Evolutionary conservation across 2,329 filamentous ascomycete genomes (phyloP).

Genomic region (Aspergillus carbonarius): DNA sequence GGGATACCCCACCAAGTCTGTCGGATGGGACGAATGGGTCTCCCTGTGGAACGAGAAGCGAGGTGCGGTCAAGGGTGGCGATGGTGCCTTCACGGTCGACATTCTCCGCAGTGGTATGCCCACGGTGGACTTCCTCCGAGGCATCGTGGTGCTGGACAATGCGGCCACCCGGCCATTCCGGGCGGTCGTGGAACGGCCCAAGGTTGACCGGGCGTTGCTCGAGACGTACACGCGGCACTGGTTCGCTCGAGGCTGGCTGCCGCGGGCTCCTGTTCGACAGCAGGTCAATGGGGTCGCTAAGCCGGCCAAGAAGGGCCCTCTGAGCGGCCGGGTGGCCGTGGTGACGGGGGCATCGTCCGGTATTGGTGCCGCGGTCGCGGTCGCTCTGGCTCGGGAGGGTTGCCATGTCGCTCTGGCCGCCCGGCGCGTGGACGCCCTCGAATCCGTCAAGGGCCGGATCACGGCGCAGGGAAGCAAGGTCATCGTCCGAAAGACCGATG

Average conservation of each 20-base stretch:
- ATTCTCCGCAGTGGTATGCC: slow-evolving; percentile 81
- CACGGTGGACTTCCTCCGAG: slow-evolving; percentile 66
- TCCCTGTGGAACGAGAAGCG: slow-evolving; percentile 70
- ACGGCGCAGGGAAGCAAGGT: slow-evolving; percentile 61
- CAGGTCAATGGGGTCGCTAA: slow-evolving; percentile 47
- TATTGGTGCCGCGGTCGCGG: slow-evolving; percentile 72
- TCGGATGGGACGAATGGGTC: slow-evolving; percentile 74
- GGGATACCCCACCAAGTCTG: slow-evolving; percentile 66
- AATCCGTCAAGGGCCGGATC: slow-evolving; percentile 64
- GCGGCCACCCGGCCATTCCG: slow-evolving; percentile 62
- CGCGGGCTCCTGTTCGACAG: slow-evolving; percentile 57
- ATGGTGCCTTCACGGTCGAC: slow-evolving; percentile 73
- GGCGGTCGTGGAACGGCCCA: slow-evolving; percentile 61
- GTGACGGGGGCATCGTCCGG: slow-evolving; percentile 79
- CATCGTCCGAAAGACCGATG: slow-evolving; percentile 68
- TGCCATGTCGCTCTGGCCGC: slow-evolving; percentile 71
- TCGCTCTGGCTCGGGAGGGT: slow-evolving; percentile 67
- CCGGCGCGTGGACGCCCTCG: slow-evolving; percentile 67
- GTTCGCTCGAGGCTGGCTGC: slow-evolving; percentile 76
- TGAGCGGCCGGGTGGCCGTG: slow-evolving; percentile 69
- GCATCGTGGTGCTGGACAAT: slow-evolving; percentile 73
- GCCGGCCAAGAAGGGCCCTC: slow-evolving; percentile 54
- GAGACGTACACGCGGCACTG: slow-evolving; percentile 79
- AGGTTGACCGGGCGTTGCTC: slow-evolving; percentile 68
- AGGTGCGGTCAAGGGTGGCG: slow-evolving; percentile 62